Base-by-base conservation (phyloP, 108 stramenopile species). In the Cyclostephanos invisitatus region DNA sequence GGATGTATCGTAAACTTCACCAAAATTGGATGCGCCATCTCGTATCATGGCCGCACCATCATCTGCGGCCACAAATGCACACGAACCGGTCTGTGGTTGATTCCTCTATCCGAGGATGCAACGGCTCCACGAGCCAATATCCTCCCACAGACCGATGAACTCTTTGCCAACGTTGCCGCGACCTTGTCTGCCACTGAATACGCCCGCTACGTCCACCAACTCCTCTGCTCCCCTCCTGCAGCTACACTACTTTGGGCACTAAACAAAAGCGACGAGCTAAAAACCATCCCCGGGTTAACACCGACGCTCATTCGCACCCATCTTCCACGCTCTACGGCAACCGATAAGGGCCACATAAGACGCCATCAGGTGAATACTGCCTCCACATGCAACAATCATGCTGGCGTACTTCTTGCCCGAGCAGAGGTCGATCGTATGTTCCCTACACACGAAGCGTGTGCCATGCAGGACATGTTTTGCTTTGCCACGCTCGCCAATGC, bases 1-100 rank as follows among this genome's bases (percentile, higher is more conserved):
- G 69, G 69, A 58, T 70, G 59, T 10, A 28, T 3, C 35, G 59
- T 70, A 25, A 27, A 20, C 18, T 58, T 58, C 25, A 58, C 18
- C 3, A 58, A 58, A 29, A 58, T 58, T 28, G 56, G 56, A 25
- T 58, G 56, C 56, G 29, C 56, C 18, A 58, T 58, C 12, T 29
- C 4, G 15, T 58, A 58, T 29, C 18, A 5, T 4, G 56, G 56
- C 27, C 27, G 56, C 15, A 58, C 56, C 15, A 29, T 58, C 15
- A 14, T 58, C 15, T 58, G 56, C 29, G 56, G 56, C 28, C 27
- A 29, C 8, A 58, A 58, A 58, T 58, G 56, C 24, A 58, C 56
- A 27, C 18, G 24, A 6, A 58, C 56, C 28, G 25, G 56, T 32
- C 56, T 58, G 28, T 58, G 56, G 25, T 32, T 58, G 25, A 29